Conservation (phyloP, 192 early-diverging fungal genomes). For the Podila minutissima region DNA sequence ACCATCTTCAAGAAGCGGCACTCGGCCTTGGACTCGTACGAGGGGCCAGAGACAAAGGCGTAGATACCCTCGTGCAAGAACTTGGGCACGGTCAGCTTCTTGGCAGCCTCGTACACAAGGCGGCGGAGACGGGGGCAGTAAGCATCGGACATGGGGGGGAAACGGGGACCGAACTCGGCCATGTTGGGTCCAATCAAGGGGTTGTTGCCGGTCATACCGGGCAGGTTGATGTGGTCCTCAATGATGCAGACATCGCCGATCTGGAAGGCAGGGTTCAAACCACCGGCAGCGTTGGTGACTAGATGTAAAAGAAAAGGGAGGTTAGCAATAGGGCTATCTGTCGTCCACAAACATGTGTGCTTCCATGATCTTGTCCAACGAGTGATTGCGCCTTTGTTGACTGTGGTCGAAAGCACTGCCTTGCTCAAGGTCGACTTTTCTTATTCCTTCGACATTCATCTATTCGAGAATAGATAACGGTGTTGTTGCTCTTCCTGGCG, state of each 20-base stretch:
- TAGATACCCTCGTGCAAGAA: slow-evolving; percentile 85
- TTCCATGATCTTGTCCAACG: no score
- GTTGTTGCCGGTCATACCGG: slow-evolving; percentile 77
- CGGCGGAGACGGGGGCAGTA: slow-evolving; percentile 85
- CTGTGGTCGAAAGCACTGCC: no score
- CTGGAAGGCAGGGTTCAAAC: slow-evolving; percentile 76
- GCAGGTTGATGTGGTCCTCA: slow-evolving; percentile 81
- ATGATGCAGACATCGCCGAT: slow-evolving; percentile 90
- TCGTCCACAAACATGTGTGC: not conserved
- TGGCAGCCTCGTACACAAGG: slow-evolving; percentile 71
- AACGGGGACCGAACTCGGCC: slow-evolving; percentile 83
- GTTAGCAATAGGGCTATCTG: not conserved
- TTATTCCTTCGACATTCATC: no score
- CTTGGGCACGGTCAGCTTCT: slow-evolving; percentile 51
- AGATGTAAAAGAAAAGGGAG: slow-evolving; percentile 14
- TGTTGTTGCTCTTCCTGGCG: not conserved
- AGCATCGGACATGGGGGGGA: slow-evolving; percentile 87
- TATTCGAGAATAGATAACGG: not conserved
- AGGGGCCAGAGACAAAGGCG: slow-evolving; percentile 87
- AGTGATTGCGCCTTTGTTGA: no score
- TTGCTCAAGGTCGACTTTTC: not conserved
- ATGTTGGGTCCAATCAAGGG: slow-evolving; percentile 90
- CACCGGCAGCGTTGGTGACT: slow-evolving; percentile 90
- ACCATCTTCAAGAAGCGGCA: slow-evolving; percentile 71
- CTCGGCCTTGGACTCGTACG: slow-evolving; percentile 91